These are phyloP conservation scores for Wickerhamomyces silvicola DNA, from an alignment of 805 yeast species.

Conservation along the genomic window DNA sequence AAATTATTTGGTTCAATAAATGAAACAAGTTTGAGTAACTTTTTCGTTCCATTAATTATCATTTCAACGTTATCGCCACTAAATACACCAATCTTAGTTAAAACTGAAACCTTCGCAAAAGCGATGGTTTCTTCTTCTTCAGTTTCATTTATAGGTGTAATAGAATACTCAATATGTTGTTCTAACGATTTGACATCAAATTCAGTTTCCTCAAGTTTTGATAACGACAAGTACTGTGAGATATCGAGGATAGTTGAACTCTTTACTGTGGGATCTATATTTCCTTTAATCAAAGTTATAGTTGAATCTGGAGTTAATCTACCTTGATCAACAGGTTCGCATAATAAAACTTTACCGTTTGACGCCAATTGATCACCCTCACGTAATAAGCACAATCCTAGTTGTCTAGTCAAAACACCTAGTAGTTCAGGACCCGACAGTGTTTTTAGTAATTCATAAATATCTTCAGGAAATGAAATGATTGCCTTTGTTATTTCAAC, in stretches of 20 bases:
- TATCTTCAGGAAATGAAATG: constrained; percentile 16
- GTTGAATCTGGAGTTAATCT: constrained; percentile 37
- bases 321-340: constrained; percentile 78
- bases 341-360: constrained; percentile 43
- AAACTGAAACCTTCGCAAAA: constrained; percentile 39
- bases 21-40: constrained; percentile 37
- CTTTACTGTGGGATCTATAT: too few species aligned
- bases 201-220: background rate
- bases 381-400: constrained; percentile 10
- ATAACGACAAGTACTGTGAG: constrained; percentile 8
- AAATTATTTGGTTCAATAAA: constrained; percentile 57
- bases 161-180: constrained; percentile 4
- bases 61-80: constrained; percentile 60
- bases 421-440: constrained; percentile 12
- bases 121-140: constrained; percentile 44
- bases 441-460: constrained; percentile 12
- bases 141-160: constrained; percentile 6
- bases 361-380: constrained; percentile 14
- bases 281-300: constrained; percentile 48
- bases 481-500: constrained; percentile 13
- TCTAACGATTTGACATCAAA: constrained; percentile 5
- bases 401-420: constrained; percentile 4
- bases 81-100: constrained; percentile 53
- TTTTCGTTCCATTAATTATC: constrained; percentile 4
- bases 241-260: constrained; percentile 11